phyloP scores from a whole-genome alignment of 2,329 filamentous ascomycete genomes.

The Pestalotiopsis sp. region DNA sequence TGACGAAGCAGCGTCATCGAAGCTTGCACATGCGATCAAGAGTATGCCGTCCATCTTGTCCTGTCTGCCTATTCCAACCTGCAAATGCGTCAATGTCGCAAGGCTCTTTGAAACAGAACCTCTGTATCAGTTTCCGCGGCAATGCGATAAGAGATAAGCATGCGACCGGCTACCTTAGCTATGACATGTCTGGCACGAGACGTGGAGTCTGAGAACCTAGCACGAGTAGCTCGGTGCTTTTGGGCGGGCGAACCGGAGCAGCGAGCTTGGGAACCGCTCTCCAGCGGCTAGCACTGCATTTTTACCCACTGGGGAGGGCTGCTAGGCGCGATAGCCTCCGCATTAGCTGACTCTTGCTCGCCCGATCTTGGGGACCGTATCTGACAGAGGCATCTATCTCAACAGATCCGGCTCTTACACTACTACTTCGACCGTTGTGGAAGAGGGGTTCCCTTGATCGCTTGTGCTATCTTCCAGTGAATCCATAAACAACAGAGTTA shows the following conservation, averaged over 20 bases:
- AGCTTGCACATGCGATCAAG: not conserved
- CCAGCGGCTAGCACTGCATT: not conserved
- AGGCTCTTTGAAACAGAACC: not conserved
- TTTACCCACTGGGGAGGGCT: not conserved
- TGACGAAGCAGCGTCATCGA: not conserved
- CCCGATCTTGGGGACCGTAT: not conserved
- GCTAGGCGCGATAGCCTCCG: not conserved
- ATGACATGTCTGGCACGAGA: constrained; percentile 8
- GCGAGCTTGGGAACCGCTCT: not conserved
- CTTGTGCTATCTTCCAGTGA: too few species aligned
- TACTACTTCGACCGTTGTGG: not conserved
- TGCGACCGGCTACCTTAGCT: not conserved
- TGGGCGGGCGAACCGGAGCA: not conserved
- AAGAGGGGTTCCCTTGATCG: not conserved
- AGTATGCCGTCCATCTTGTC: not conserved
- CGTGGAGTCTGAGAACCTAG: not conserved
- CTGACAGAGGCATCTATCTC: not conserved
- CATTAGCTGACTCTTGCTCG: not conserved
- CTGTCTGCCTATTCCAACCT: not conserved
- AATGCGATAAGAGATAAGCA: constrained; percentile 3
- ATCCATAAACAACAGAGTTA: not conserved
- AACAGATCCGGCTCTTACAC: not conserved
- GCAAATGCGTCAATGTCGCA: not conserved
- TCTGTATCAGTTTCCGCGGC: constrained; percentile 3
- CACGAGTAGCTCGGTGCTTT: not conserved